These are phyloP conservation scores for Tuctoria greenei DNA, from an alignment of 176 grass and related monocot species.

Conservation along the genomic window DNA sequence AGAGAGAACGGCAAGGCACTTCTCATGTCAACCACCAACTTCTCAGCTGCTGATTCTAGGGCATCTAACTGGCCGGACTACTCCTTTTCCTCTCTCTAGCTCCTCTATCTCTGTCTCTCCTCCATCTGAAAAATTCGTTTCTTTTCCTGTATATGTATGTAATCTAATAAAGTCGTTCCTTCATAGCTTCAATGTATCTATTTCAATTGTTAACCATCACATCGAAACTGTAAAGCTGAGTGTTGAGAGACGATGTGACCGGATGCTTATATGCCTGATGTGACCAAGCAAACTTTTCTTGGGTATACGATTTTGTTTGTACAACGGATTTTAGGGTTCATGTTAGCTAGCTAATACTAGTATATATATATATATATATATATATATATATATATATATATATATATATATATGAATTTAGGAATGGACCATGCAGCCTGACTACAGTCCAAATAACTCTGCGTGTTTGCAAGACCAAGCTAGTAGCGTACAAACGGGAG, in stretches of 20 bases:
- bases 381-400: not conserved
- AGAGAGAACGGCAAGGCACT: not conserved
- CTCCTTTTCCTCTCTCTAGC: not conserved
- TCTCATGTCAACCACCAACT: constrained; percentile 51
- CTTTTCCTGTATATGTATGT: not conserved
- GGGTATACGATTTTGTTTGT: not conserved
- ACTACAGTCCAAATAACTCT: not conserved
- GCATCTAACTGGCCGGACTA: constrained; percentile 28
- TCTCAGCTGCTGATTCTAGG: constrained; percentile 45
- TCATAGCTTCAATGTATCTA: not conserved
- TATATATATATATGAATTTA: not conserved
- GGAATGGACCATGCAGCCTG: not conserved
- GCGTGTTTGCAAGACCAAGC: not conserved
- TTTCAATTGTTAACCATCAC: not conserved
- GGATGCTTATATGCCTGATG: not conserved
- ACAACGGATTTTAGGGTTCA: not conserved
- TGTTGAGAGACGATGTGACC: not conserved
- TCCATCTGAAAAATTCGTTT: not conserved
- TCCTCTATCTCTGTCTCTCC: not conserved
- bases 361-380: no score
- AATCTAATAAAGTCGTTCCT: not conserved
- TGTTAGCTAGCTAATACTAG: no score
- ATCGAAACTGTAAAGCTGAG: not conserved
- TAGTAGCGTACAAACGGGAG: not conserved
- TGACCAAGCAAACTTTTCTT: not conserved